Base-by-base conservation (phyloP, 2,329 filamentous ascomycete species). In the Diplodia corticola region DNA sequence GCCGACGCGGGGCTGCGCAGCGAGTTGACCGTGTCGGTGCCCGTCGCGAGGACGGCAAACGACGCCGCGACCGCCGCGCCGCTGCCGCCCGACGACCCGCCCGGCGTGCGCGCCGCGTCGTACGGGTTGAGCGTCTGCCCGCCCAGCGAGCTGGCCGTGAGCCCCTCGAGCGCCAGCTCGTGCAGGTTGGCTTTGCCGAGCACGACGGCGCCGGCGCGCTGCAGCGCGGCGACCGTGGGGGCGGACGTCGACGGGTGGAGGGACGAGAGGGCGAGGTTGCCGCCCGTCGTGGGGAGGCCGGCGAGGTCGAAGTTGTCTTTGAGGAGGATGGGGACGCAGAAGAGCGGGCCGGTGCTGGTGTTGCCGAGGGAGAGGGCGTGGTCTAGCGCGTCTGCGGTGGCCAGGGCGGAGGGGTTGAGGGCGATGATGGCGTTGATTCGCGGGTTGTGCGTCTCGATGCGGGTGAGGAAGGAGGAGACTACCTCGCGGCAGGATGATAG, bases 111-210 rank as follows among this genome's bases (percentile, higher is more conserved):
- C 0, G 81, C 82, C 1, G 79, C 74, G 73, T 91, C 88, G 69
- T 92, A 91, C 0, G 88, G 87, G 72, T 90, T 90, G 68, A 85
- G 73, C 0, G 87, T 89, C 74, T 90, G 88, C 0, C 88, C 88
- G 13, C 86, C 87, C 0, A 88, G 73, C 0, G 85, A 88, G 0
- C 86, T 89, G 1, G 88, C 86, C 1, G 83, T 84, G 46, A 89
- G 78, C 0, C 88, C 88, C 71, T 90, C 87, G 0, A 89, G 77
- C 0, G 88, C 87, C 60, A 90, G 78, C 73, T 89, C 87, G 69
- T 89, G 87, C 26, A 89, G 74, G 68, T 86, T 87, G 0, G 81
- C 77, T 71, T 87, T 88, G 17, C 83, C 85, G 2, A 88, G 75
- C 24, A 88, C 83, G 24, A 88, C 77, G 2, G 84, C 84, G 2